Evolutionary conservation across 2,329 filamentous ascomycete species (phyloP).

Genomic region (Ambrosiella cleistominuta): DNA sequence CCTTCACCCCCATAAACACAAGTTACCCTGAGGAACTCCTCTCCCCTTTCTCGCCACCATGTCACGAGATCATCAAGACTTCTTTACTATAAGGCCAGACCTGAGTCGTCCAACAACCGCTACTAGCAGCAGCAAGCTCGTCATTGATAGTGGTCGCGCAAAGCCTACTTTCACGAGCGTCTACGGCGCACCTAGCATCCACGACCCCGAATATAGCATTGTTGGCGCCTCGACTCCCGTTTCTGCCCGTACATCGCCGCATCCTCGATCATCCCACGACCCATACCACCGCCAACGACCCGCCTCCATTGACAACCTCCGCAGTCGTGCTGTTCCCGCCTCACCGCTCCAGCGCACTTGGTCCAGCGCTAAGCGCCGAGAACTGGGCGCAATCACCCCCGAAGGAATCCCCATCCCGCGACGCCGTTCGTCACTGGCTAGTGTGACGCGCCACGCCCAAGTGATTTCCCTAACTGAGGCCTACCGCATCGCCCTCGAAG

Average conservation of each 20-base stretch:
- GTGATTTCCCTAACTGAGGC: conserved; percentile 12
- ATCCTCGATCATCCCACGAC: conserved; percentile 2
- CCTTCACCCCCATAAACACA: not conserved
- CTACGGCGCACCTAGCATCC: conserved; percentile 12
- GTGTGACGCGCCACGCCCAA: conserved; percentile 12
- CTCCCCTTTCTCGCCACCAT: not conserved
- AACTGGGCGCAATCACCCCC: conserved; percentile 9
- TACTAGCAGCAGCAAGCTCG: conserved; percentile 17
- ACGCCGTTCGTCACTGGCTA: conserved; percentile 13
- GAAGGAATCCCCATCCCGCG: conserved; percentile 13
- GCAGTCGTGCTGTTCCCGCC: conserved; percentile 5
- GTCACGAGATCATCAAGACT: conserved; percentile 10
- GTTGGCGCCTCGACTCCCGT: conserved; percentile 14
- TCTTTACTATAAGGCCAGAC: conserved; percentile 12
- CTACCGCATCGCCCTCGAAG: conserved; percentile 10
- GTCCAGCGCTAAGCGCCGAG: conserved; percentile 10
- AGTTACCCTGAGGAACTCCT: too few relatives aligned
- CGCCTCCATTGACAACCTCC: conserved; percentile 11
- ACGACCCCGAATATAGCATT: not conserved
- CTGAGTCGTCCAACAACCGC: conserved; percentile 12
- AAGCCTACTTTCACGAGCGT: conserved; percentile 23
- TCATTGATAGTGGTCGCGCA: conserved; percentile 25
- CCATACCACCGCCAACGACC: conserved; percentile 12
- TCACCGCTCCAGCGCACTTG: conserved; percentile 9
- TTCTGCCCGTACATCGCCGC: conserved; percentile 12